Conservation (phyloP, 208 protist genomes). For the Crithidia brevicula region DNA sequence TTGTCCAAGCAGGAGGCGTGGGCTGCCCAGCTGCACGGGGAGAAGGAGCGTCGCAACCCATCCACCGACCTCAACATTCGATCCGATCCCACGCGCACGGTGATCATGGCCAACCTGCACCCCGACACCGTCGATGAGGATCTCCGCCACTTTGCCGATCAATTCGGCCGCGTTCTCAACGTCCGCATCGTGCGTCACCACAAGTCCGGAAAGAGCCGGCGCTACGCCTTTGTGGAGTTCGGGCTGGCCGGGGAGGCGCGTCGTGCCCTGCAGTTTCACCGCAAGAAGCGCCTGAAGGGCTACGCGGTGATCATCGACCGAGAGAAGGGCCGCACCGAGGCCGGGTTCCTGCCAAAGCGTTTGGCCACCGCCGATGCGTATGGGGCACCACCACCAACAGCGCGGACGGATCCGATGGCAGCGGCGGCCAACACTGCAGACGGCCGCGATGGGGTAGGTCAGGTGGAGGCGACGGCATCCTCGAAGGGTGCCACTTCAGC, state of each 20-base stretch:
- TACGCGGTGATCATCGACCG: slow-evolving; percentile 63
- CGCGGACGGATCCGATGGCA: neutral
- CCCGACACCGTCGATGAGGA: slow-evolving; percentile 76
- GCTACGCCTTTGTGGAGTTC: slow-evolving; percentile 89
- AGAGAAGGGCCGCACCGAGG: slow-evolving; percentile 72
- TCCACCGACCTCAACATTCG: slow-evolving; percentile 68
- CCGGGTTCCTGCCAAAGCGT: slow-evolving; percentile 67
- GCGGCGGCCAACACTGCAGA: neutral
- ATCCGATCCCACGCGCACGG: slow-evolving; percentile 66
- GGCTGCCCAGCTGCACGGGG: slow-evolving; percentile 26
- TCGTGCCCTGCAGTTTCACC: slow-evolving; percentile 54
- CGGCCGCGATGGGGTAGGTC: neutral
- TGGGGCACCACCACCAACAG: neutral
- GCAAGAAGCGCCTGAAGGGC: slow-evolving; percentile 71
- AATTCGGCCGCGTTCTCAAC: slow-evolving; percentile 79
- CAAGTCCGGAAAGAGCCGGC: slow-evolving; percentile 61
- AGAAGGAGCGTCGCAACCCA: slow-evolving; percentile 43
- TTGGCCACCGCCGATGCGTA: slow-evolving; percentile 37
- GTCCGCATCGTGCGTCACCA: slow-evolving; percentile 67
- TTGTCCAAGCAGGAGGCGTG: slow-evolving; percentile 26
- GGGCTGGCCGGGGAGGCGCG: slow-evolving; percentile 66
- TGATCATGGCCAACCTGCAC: slow-evolving; percentile 73
- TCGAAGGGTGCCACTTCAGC: neutral
- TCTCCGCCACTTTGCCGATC: slow-evolving; percentile 78
- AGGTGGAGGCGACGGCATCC: neutral